These are phyloP conservation scores for Mesembryanthemum crystallinum DNA, from an alignment of 148 eudicot species.

Conservation along the genomic window DNA sequence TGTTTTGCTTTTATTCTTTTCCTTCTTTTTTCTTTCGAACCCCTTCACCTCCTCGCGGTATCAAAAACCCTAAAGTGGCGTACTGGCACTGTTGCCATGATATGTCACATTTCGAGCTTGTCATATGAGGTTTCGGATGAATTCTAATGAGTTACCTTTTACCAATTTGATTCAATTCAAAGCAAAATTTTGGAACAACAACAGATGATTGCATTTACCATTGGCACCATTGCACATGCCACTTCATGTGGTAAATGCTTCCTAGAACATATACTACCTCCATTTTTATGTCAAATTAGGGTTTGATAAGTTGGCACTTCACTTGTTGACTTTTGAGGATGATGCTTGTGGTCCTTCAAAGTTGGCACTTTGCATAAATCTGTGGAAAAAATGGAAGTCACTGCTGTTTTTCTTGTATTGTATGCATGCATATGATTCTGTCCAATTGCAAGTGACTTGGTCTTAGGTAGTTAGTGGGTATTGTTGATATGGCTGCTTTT, in stretches of 20 bases:
- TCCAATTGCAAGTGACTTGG: conserved; percentile 9
- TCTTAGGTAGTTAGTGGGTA: not conserved
- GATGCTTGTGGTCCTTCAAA: no score
- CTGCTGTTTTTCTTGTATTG: no score
- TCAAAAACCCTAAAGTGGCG: not conserved
- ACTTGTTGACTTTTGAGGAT: no score
- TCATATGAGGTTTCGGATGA: conserved; percentile 6
- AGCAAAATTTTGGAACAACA: not conserved
- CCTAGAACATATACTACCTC: no score
- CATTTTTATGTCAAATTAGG: no score
- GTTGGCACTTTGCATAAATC: no score
- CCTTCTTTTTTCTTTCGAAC: not conserved
- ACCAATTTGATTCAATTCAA: not conserved
- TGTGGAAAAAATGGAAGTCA: no score
- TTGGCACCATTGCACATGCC: no score
- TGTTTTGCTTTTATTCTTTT: not conserved
- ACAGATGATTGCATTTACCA: no score
- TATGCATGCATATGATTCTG: no score
- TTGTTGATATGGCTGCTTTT: not conserved
- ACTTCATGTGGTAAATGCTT: no score
- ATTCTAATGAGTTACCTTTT: not conserved
- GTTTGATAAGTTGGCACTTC: no score
- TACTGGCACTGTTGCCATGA: conserved; percentile 7
- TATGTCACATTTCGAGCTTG: conserved; percentile 9
- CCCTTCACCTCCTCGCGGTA: not conserved